Percentiles rank a stretch among this genome's conserved stretches.
Conservation (phyloP, 306 rosid genomes). For the Medicago lupulina region DNA sequence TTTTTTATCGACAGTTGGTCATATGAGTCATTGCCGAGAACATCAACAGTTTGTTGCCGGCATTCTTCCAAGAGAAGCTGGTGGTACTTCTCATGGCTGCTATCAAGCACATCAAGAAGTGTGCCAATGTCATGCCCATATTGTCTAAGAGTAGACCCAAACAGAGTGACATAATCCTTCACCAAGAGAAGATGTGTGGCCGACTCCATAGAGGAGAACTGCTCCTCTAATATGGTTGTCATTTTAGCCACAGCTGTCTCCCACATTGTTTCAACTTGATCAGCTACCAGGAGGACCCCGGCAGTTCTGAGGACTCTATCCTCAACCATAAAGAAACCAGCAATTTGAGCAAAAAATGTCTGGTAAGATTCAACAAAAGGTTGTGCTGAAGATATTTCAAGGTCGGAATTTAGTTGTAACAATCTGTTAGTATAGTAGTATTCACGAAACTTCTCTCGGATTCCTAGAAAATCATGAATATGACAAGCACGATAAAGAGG, state of each 20-base stretch:
- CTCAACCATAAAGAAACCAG: slow-evolving; percentile 93
- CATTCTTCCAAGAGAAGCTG: slow-evolving; percentile 83
- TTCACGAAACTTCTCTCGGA: slow-evolving; percentile 74
- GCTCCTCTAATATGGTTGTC: slow-evolving; percentile 71
- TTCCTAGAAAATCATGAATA: slow-evolving; percentile 79
- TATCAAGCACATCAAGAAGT: slow-evolving; percentile 77
- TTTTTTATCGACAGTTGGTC: slow-evolving; percentile 80
- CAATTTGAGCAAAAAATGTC: slow-evolving; percentile 85
- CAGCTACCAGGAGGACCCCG: slow-evolving; percentile 64
- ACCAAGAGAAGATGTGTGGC: slow-evolving; percentile 89
- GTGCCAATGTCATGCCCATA: slow-evolving; percentile 77
- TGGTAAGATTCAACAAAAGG: slow-evolving; percentile 89
- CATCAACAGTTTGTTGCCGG: slow-evolving; percentile 61
- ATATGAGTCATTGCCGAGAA: slow-evolving; percentile 67
- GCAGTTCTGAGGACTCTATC: slow-evolving; percentile 87
- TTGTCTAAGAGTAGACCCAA: slow-evolving; percentile 75
- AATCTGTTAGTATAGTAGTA: slow-evolving; percentile 86
- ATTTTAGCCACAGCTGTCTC: slow-evolving; percentile 74
- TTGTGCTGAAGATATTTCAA: slow-evolving; percentile 77
- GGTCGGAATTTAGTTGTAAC: slow-evolving; percentile 88
- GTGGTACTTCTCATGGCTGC: slow-evolving; percentile 72
- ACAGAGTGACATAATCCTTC: slow-evolving; percentile 89
- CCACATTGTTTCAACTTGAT: slow-evolving; percentile 87
- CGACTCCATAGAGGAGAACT: slow-evolving; percentile 79
- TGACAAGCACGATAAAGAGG: slow-evolving; percentile 90